phyloP scores from a whole-genome alignment of 768 basidiomycete genomes.

The Tylopilus balloui region DNA sequence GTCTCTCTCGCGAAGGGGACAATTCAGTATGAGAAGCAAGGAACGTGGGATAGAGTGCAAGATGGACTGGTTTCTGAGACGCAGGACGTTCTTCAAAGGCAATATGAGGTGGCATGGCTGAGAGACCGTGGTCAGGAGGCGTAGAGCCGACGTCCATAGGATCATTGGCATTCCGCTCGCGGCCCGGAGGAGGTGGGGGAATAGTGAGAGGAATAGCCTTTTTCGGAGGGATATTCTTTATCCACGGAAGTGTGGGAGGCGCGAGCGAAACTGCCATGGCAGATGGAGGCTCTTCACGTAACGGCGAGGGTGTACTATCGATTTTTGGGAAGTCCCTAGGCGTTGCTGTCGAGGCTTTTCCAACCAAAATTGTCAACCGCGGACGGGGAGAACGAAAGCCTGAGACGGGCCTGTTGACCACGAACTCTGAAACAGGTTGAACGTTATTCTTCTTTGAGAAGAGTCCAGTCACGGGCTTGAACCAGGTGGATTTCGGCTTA shows the following conservation, averaged over 20 bases:
- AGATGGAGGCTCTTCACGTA: constrained; percentile 24
- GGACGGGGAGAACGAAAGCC: constrained; percentile 25
- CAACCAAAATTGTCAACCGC: constrained; percentile 42
- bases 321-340: constrained; percentile 26
- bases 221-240: constrained; percentile 22
- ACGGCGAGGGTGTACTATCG: constrained; percentile 26
- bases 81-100: constrained; percentile 31
- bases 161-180: constrained; percentile 33
- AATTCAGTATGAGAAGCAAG: constrained; percentile 4
- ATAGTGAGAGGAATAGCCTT: constrained; percentile 34
- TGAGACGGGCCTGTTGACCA: constrained; percentile 16
- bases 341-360: constrained; percentile 32
- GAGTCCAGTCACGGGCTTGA: constrained; percentile 32
- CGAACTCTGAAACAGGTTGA: constrained; percentile 15
- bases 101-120: constrained; percentile 41
- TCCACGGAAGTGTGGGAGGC: constrained; percentile 25
- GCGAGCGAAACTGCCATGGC: constrained; percentile 32
- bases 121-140: constrained; percentile 20
- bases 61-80: constrained; percentile 15
- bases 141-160: constrained; percentile 34
- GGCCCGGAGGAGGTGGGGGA: constrained; percentile 30
- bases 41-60: constrained; percentile 16
- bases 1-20: constrained; percentile 13
- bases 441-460: constrained; percentile 24
- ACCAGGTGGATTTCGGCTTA: constrained; percentile 31